phyloP scores from a whole-genome alignment of 257 asterid species.

The Nicotiana otophora region DNA sequence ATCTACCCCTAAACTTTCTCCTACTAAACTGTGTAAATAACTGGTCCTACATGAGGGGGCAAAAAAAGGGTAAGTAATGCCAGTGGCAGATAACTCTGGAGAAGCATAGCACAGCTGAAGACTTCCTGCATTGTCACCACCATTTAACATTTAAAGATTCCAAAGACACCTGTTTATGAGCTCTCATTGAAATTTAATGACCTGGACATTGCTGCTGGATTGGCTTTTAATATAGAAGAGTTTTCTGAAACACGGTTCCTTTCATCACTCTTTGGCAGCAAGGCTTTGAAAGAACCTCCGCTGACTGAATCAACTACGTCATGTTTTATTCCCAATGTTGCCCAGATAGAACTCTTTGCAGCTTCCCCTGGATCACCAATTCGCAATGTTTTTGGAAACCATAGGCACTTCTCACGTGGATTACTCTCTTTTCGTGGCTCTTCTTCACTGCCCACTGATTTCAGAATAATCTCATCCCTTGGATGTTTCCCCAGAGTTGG shows the following conservation, averaged over 20 bases:
- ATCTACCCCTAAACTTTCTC: slow-evolving; percentile 4
- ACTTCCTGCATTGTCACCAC: background rate
- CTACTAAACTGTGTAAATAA: background rate
- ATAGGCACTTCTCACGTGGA: slow-evolving; percentile 39
- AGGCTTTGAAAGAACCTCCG: slow-evolving; percentile 53
- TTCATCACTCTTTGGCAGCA: slow-evolving; percentile 39
- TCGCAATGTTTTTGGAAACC: slow-evolving; percentile 76
- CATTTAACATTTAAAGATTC: slow-evolving; percentile 8
- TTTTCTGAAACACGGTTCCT: slow-evolving; percentile 36
- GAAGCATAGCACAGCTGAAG: background rate
- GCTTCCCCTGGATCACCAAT: slow-evolving; percentile 67
- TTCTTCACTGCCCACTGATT: background rate
- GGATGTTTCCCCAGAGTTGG: slow-evolving; percentile 51
- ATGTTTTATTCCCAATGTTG: slow-evolving; percentile 53
- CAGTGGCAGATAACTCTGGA: background rate
- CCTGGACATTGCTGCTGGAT: slow-evolving; percentile 80
- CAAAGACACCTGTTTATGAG: slow-evolving; percentile 23
- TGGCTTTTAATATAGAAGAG: slow-evolving; percentile 59
- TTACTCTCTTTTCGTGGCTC: slow-evolving; percentile 23
- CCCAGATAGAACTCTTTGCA: slow-evolving; percentile 81
- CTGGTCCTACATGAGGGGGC: background rate
- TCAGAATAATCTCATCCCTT: slow-evolving; percentile 37
- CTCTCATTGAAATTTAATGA: slow-evolving; percentile 65
- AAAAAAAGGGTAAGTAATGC: background rate
- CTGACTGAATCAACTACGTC: slow-evolving; percentile 35